A percentile compares a stretch with the other conserved stretches of the same genome.
Conservation (phyloP, 148 eudicot species). For the Simmondsia chinensis region DNA sequence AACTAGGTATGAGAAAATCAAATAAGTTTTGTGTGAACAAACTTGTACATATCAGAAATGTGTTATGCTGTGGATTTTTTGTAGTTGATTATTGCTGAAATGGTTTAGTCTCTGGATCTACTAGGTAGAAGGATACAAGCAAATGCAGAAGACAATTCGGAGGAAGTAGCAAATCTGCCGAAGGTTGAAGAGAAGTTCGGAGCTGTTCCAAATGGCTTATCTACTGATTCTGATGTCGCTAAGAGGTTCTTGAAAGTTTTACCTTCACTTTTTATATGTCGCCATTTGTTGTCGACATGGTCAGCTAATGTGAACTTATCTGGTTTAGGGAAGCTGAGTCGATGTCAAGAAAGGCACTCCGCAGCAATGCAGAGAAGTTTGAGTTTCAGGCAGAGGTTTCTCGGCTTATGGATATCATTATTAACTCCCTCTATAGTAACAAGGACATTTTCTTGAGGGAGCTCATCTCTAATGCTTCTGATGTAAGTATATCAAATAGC, state of each 20-base stretch:
- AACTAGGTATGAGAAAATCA: too few species aligned
- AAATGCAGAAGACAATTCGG: slow-evolving; percentile 69
- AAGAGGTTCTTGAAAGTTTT: slow-evolving; percentile 40
- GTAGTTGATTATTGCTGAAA: background rate
- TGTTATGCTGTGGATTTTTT: slow-evolving; percentile 4
- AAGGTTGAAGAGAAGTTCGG: slow-evolving; percentile 91
- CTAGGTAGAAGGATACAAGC: slow-evolving; percentile 75
- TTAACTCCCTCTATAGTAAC: slow-evolving; percentile 96
- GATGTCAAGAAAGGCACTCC: slow-evolving; percentile 75
- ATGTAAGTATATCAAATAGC: slow-evolving; percentile 48
- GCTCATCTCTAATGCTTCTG: slow-evolving; percentile 97
- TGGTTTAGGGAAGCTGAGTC: slow-evolving; percentile 82
- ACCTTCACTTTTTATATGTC: background rate
- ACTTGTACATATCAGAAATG: background rate
- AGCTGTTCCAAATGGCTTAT: slow-evolving; percentile 78
- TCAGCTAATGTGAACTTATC: too few species aligned
- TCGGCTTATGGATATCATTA: slow-evolving; percentile 96
- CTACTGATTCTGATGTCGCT: slow-evolving; percentile 91
- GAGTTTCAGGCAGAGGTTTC: slow-evolving; percentile 99
- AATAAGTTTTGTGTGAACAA: too few species aligned
- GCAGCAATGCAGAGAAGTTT: slow-evolving; percentile 82
- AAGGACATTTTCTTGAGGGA: slow-evolving; percentile 96
- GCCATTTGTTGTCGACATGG: background rate
- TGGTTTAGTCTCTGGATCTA: slow-evolving; percentile 7
- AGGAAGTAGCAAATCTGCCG: slow-evolving; percentile 65